phyloP scores from a whole-genome alignment of 148 eudicot species.

The Camellia lanceoleosa region DNA sequence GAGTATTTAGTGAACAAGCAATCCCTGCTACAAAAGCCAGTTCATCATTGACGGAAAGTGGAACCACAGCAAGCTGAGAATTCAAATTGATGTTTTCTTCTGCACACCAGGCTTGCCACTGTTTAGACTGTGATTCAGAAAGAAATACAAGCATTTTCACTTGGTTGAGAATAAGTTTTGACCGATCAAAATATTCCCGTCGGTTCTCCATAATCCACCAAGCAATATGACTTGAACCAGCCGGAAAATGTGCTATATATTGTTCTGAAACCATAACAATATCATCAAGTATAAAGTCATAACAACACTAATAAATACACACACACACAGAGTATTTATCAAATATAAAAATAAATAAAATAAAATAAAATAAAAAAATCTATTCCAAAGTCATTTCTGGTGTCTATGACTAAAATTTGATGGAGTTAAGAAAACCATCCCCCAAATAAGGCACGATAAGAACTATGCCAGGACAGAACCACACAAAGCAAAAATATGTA shows the following conservation, averaged over 20 bases:
- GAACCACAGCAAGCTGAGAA: slow-evolving; percentile 58
- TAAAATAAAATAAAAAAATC: neutral
- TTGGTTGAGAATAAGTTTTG: slow-evolving; percentile 74
- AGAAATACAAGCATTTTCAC: slow-evolving; percentile 88
- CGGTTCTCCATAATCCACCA: slow-evolving; percentile 99
- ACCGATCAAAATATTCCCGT: slow-evolving; percentile 87
- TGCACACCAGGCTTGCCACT: slow-evolving; percentile 88
- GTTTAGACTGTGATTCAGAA: slow-evolving; percentile 82
- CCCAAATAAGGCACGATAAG: neutral
- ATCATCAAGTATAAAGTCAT: neutral
- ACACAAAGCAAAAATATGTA: neutral
- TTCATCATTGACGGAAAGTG: slow-evolving; percentile 95
- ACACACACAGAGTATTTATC: neutral
- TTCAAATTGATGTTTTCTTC: slow-evolving; percentile 71
- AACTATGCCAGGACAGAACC: neutral
- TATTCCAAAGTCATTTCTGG: neutral
- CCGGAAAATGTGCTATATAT: slow-evolving; percentile 57
- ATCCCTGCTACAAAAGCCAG: slow-evolving; percentile 97
- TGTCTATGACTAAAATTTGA: neutral
- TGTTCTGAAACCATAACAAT: slow-evolving; percentile 47
- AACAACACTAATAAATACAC: neutral
- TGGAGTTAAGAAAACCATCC: neutral
- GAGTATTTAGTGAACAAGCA: slow-evolving; percentile 77
- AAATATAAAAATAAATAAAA: neutral
- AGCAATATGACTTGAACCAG: slow-evolving; percentile 81